Percentiles rank a stretch among this genome's conserved stretches.
Conservation (phyloP, 768 basidiomycete species). For the Russula emetica region DNA sequence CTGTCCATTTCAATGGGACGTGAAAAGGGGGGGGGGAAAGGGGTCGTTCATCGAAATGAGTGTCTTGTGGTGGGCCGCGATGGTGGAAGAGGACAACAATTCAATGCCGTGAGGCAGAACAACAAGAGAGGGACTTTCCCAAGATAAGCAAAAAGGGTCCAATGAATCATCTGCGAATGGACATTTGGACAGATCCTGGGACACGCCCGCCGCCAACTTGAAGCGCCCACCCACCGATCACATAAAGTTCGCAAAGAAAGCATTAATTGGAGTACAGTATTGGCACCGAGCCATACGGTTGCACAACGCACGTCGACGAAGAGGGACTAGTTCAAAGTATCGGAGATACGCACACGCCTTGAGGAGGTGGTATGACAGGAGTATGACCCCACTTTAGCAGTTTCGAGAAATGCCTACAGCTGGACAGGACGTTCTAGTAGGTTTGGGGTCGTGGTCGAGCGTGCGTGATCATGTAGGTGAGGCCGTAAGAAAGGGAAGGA, state of each 20-base stretch:
- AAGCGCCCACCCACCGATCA: slow-evolving; percentile 42
- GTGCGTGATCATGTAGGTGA: not conserved
- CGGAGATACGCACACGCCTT: slow-evolving; percentile 39
- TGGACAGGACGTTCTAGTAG: slow-evolving; percentile 2
- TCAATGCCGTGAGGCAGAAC: slow-evolving; percentile 1
- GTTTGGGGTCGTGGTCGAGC: not conserved
- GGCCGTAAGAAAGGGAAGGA: not conserved
- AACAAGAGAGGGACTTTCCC: not conserved
- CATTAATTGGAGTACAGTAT: not conserved
- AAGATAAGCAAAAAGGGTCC: slow-evolving; percentile 32
- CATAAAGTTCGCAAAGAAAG: slow-evolving; percentile 30
- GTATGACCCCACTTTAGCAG: slow-evolving; percentile 34
- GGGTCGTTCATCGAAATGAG: not conserved
- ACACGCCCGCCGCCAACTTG: slow-evolving; percentile 44
- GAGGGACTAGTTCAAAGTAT: slow-evolving; percentile 37
- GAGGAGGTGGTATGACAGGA: slow-evolving; percentile 46
- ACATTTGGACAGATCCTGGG: slow-evolving; percentile 59
- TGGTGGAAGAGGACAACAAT: not conserved
- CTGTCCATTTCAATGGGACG: not conserved
- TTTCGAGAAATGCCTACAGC: slow-evolving; percentile 47
- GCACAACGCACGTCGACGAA: slow-evolving; percentile 44
- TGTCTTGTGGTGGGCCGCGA: too few relatives aligned
- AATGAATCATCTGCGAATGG: slow-evolving; percentile 49
- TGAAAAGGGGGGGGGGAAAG: not conserved
- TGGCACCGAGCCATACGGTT: slow-evolving; percentile 20